A percentile compares a stretch with the other conserved stretches of the same genome.
These are phyloP conservation scores for Quercus bicolor DNA, from an alignment of 306 rosid genomes.

Conservation along the genomic window DNA sequence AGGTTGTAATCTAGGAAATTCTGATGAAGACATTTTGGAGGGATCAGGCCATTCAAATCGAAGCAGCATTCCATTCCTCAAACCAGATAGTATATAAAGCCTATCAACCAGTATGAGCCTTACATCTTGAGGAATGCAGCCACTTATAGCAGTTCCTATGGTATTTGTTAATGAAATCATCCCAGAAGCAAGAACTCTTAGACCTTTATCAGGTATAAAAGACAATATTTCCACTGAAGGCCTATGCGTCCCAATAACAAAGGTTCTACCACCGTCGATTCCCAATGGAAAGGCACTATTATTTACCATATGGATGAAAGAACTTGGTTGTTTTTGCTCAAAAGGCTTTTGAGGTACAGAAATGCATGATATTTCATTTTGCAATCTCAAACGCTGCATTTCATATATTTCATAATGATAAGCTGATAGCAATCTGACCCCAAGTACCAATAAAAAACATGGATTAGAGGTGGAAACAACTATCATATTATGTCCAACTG, in stretches of 20 bases:
- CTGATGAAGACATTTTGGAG: constrained; percentile 26
- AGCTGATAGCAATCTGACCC: constrained; percentile 58
- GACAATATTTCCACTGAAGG: constrained; percentile 84
- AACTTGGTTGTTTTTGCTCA: constrained; percentile 34
- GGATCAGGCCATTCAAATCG: constrained; percentile 82
- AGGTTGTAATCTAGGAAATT: constrained; percentile 29
- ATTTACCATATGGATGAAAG: constrained; percentile 29
- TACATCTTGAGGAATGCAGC: constrained; percentile 94
- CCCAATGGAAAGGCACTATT: constrained; percentile 45
- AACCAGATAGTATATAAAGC: constrained; percentile 77
- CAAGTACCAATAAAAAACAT: constrained; percentile 71
- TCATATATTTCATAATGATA: constrained; percentile 72
- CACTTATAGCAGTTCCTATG: constrained; percentile 71
- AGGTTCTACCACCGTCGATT: constrained; percentile 45
- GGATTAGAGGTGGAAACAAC: constrained; percentile 95
- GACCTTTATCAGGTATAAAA: constrained; percentile 47
- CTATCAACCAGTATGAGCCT: constrained; percentile 76
- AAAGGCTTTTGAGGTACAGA: constrained; percentile 63
- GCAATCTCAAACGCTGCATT: constrained; percentile 68
- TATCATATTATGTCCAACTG: constrained; percentile 77
- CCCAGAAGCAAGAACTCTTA: constrained; percentile 68
- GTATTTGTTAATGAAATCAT: constrained; percentile 60
- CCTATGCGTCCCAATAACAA: constrained; percentile 86
- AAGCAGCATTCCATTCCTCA: constrained; percentile 94
- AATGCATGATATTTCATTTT: constrained; percentile 83